These are phyloP conservation scores for Paxillus ammoniavirescens DNA, from an alignment of 768 basidiomycete species.

Conservation along the genomic window DNA sequence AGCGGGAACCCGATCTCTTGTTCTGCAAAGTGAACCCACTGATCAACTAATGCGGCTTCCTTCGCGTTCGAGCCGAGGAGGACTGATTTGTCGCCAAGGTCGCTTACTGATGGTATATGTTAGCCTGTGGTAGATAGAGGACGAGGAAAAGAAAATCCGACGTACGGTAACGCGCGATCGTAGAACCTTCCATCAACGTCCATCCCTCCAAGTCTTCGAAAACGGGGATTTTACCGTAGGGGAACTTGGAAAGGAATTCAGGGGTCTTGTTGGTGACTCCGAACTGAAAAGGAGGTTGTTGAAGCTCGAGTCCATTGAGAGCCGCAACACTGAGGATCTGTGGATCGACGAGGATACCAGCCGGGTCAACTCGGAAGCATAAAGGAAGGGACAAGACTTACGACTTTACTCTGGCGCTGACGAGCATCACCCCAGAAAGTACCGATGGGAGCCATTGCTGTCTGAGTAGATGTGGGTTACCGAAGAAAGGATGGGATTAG, in stretches of 20 bases:
- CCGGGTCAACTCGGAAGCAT: neutral
- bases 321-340: conserved; percentile 23
- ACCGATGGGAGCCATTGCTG: conserved; percentile 16
- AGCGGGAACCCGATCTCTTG: conserved; percentile 4
- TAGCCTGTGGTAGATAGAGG: neutral
- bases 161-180: conserved; percentile 18
- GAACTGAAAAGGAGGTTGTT: conserved; percentile 1
- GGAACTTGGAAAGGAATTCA: conserved; percentile 13
- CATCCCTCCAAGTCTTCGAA: conserved; percentile 20
- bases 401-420: conserved; percentile 17
- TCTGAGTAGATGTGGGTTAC: neutral
- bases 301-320: conserved; percentile 12
- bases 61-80: conserved; percentile 13
- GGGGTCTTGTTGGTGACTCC: conserved; percentile 9
- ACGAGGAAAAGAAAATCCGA: neutral
- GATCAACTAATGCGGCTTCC: conserved; percentile 13
- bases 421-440: conserved; percentile 11
- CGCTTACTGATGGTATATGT: conserved; percentile 6
- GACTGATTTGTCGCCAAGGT: conserved; percentile 7
- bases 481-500: neutral
- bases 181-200: conserved; percentile 11
- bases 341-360: neutral
- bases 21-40: conserved; percentile 22
- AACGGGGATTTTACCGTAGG: conserved; percentile 17
- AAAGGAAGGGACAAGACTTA: neutral